Percentiles rank a stretch among this genome's conserved stretches.
phyloP scores from a whole-genome alignment of 495 filamentous ascomycete genomes.

The Diplogelasinospora grovesii region DNA sequence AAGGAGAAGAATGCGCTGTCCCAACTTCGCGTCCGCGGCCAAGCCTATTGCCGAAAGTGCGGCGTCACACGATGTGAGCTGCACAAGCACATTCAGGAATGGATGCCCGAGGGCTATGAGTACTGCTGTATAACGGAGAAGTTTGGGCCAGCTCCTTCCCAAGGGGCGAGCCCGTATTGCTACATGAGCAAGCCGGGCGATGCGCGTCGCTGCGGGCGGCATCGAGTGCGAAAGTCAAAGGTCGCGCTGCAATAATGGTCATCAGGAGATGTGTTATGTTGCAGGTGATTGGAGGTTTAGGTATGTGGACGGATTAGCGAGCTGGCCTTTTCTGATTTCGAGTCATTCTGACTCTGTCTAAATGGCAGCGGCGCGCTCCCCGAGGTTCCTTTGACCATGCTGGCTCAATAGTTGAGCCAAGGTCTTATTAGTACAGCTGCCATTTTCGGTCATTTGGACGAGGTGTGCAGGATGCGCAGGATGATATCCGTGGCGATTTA shows the following conservation, averaged over 20 bases:
- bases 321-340: too few relatives aligned
- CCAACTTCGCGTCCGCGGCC: conserved; percentile 35
- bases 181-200: conserved; percentile 44
- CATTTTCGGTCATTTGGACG: too few relatives aligned
- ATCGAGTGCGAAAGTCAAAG: conserved; percentile 24
- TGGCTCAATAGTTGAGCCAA: too few relatives aligned
- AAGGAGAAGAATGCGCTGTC: conserved; percentile 31
- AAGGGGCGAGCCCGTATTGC: conserved; percentile 35
- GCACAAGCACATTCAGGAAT: conserved; percentile 46
- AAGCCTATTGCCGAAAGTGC: conserved; percentile 46
- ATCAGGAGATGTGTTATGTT: not conserved
- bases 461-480: too few relatives aligned
- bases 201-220: conserved; percentile 42
- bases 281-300: not conserved
- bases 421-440: too few relatives aligned
- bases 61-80: conserved; percentile 47
- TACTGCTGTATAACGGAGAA: conserved; percentile 46
- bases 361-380: too few relatives aligned
- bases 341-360: too few relatives aligned
- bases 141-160: conserved; percentile 36
- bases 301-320: not conserved
- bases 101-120: conserved; percentile 41
- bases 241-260: conserved; percentile 17
- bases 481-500: too few relatives aligned
- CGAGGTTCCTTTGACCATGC: too few relatives aligned